These are phyloP conservation scores for Letharia columbiana DNA, from an alignment of 495 filamentous ascomycete genomes.

Conservation along the genomic window DNA sequence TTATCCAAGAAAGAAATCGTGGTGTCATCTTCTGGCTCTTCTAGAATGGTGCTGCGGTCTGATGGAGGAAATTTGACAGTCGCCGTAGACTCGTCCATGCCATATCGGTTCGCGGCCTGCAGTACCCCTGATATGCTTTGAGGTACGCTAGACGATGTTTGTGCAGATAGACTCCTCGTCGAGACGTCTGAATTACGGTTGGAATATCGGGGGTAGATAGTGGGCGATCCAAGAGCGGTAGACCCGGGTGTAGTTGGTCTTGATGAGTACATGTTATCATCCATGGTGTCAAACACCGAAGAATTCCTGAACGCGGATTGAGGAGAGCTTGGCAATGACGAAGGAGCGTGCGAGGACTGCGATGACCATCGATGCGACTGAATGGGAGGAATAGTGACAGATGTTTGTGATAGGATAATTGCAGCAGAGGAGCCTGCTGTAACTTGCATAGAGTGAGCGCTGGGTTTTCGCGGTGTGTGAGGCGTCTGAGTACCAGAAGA, in stretches of 20 bases:
- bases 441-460: constrained; percentile 35
- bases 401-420: constrained; percentile 55
- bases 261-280: constrained; percentile 48
- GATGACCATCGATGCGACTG: constrained; percentile 52
- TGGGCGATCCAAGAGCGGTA: constrained; percentile 50
- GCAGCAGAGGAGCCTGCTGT: constrained; percentile 44
- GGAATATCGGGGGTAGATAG: constrained; percentile 38
- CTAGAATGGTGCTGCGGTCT: constrained; percentile 19
- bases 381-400: constrained; percentile 48
- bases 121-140: constrained; percentile 7
- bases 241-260: constrained; percentile 70
- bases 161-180: constrained; percentile 31
- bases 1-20: constrained; percentile 13
- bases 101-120: background rate
- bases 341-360: constrained; percentile 47
- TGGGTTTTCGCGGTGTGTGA: constrained; percentile 35
- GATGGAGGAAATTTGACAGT: background rate
- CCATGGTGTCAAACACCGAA: constrained; percentile 65
- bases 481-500: constrained; percentile 36
- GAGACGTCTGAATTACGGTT: constrained; percentile 49
- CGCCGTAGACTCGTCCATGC: constrained; percentile 5
- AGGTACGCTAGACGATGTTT: background rate
- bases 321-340: constrained; percentile 75
- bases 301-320: constrained; percentile 63
- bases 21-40: constrained; percentile 23